A percentile compares a stretch with the other conserved stretches of the same genome.
These are phyloP conservation scores for Fraxinus velutina DNA, from an alignment of 305 asterid genomes.

Conservation along the genomic window DNA sequence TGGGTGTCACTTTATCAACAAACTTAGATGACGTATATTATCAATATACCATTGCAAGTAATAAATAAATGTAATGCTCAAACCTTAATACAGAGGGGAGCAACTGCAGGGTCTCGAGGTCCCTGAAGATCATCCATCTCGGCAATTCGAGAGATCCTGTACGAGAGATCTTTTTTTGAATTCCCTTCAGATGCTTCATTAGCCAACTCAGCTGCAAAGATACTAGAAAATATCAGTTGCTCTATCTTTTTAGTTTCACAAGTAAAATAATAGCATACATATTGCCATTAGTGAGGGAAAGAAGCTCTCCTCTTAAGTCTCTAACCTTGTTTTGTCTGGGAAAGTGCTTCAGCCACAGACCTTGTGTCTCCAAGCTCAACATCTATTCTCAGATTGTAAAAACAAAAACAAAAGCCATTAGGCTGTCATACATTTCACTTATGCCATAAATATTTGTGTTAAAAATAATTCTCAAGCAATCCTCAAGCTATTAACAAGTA, in stretches of 20 bases:
- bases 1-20: background rate
- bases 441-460: slow-evolving; percentile 3
- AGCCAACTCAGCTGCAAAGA: slow-evolving; percentile 63
- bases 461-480: background rate
- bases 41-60: slow-evolving; percentile 15
- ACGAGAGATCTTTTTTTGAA: slow-evolving; percentile 48
- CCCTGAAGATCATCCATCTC: slow-evolving; percentile 97
- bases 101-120: slow-evolving; percentile 81
- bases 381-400: slow-evolving; percentile 43
- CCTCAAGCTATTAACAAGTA: background rate
- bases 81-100: slow-evolving; percentile 94
- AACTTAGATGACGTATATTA: background rate
- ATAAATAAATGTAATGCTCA: slow-evolving; percentile 14
- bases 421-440: slow-evolving; percentile 15
- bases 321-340: slow-evolving; percentile 72
- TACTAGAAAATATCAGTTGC: slow-evolving; percentile 23
- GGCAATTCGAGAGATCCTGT: slow-evolving; percentile 61
- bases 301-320: background rate
- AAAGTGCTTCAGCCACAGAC: slow-evolving; percentile 94
- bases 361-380: slow-evolving; percentile 74
- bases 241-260: slow-evolving; percentile 13
- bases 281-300: slow-evolving; percentile 11
- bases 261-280: slow-evolving; percentile 6
- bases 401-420: slow-evolving; percentile 24
- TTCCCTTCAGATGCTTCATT: slow-evolving; percentile 52